Conservation (phyloP, 306 rosid species). For the Cucumis melo region DNA sequence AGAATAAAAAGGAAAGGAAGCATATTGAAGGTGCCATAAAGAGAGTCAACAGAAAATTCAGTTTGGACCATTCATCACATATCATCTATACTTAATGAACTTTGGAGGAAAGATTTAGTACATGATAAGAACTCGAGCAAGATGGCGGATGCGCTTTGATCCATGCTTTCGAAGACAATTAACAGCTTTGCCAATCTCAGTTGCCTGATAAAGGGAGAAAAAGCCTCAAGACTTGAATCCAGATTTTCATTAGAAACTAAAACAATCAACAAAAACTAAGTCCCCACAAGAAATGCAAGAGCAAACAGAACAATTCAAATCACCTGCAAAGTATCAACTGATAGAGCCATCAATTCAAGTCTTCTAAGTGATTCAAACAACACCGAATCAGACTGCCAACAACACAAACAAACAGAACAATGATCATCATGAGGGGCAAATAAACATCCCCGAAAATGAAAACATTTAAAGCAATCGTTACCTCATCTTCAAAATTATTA, state of each 20-base stretch:
- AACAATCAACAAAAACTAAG: background rate
- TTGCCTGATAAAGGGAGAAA: conserved; percentile 44
- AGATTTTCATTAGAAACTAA: background rate
- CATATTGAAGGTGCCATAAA: background rate
- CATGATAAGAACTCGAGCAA: conserved; percentile 53
- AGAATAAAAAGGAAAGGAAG: background rate
- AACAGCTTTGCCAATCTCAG: conserved; percentile 89
- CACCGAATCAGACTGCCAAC: conserved; percentile 57
- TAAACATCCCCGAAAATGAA: background rate
- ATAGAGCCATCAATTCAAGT: conserved; percentile 65
- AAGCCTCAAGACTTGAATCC: background rate
- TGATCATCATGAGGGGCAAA: background rate
- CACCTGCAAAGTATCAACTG: conserved; percentile 60
- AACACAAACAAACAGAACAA: conserved; percentile 10
- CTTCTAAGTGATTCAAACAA: conserved; percentile 68
- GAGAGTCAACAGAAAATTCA: background rate
- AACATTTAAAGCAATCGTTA: background rate
- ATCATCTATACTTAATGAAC: conserved; percentile 5
- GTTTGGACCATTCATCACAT: background rate
- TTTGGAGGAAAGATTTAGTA: conserved; percentile 19
- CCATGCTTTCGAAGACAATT: conserved; percentile 54
- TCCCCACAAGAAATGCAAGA: background rate
- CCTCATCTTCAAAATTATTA: conserved; percentile 33
- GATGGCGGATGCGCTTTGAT: conserved; percentile 38
- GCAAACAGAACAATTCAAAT: background rate